phyloP scores from a whole-genome alignment of 2,329 filamentous ascomycete species.

The Metarhizium sp. region DNA sequence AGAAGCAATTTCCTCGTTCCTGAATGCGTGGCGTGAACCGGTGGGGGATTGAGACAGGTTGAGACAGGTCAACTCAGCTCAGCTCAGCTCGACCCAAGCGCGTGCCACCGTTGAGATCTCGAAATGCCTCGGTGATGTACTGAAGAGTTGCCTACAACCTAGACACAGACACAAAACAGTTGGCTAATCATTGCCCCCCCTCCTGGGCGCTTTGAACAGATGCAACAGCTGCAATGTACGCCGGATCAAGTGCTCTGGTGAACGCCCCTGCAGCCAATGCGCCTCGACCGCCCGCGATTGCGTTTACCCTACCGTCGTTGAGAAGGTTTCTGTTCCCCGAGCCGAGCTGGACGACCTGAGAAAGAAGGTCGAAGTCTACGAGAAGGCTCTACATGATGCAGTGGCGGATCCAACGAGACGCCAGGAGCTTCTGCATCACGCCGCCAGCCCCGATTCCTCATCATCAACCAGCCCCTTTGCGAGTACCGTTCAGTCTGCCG shows the following conservation, averaged over 20 bases:
- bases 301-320: slow-evolving; percentile 33
- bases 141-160: too few relatives aligned
- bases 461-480: slow-evolving; percentile 12
- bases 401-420: slow-evolving; percentile 26
- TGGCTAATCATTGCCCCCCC: neutral
- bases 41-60: too few relatives aligned
- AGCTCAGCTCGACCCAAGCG: too few relatives aligned
- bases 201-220: slow-evolving; percentile 16
- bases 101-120: too few relatives aligned
- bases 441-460: slow-evolving; percentile 13
- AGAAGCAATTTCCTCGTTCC: neutral
- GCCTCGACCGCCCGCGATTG: slow-evolving; percentile 32
- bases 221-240: slow-evolving; percentile 45
- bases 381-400: slow-evolving; percentile 27
- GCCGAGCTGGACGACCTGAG: slow-evolving; percentile 32
- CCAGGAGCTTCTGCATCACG: slow-evolving; percentile 21
- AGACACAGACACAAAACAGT: neutral
- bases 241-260: slow-evolving; percentile 42
- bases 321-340: slow-evolving; percentile 33
- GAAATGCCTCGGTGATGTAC: too few relatives aligned
- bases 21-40: too few relatives aligned
- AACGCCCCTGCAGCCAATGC: slow-evolving; percentile 38
- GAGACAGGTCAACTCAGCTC: too few relatives aligned
- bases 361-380: slow-evolving; percentile 28
- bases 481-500: neutral